Base-by-base conservation (phyloP, 2,329 filamentous ascomycete species). In the Cladobotryum protrusum region DNA sequence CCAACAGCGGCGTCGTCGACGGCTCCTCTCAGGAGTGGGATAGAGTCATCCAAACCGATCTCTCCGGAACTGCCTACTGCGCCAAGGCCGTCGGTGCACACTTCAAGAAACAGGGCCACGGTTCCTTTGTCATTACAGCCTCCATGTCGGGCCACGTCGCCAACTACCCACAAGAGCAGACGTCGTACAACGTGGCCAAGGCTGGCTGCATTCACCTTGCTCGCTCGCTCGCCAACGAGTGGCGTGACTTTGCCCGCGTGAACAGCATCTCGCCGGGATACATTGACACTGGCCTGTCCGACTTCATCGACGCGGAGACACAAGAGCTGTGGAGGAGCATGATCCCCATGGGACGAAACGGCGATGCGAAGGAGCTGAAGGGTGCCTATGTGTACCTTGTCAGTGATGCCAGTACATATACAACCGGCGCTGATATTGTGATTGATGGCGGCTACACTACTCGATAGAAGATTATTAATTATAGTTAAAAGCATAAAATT, bases 311-410 rank as follows among this genome's bases (percentile, higher is more conserved):
- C 7, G 55, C 73, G 19, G 79, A 86, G 63, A 86, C 80, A 12
- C 86, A 89, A 72, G 74, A 81, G 48, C 76, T 87, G 54, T 89
- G 86, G 86, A 77, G 78, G 61, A 77, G 79, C 61, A 88, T 88
- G 77, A 89, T 86, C 47, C 85, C 85, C 43, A 82, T 89, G 78
- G 83, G 77, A 36, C 73, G 86, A 58, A 81, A 87, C 61, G 86
- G 84, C 4, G 70, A 81, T 47, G 72, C 80, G 2, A 79, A 83
- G 59, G 86, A 90, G 72, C 72, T 89, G 57, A 88, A 88, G 72
- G 85, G 83, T 7, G 85, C 84, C n/a, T 92, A 86, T 64, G 73
- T 91, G 46, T 91, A 89, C 68, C 75, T 92, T 36, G 81, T 86
- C 33, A 85, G 80, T 44, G 86, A 91, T 64, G 87, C 87, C 4